phyloP scores from a whole-genome alignment of 140 eudicot genomes.

The Anethum foeniculum region DNA sequence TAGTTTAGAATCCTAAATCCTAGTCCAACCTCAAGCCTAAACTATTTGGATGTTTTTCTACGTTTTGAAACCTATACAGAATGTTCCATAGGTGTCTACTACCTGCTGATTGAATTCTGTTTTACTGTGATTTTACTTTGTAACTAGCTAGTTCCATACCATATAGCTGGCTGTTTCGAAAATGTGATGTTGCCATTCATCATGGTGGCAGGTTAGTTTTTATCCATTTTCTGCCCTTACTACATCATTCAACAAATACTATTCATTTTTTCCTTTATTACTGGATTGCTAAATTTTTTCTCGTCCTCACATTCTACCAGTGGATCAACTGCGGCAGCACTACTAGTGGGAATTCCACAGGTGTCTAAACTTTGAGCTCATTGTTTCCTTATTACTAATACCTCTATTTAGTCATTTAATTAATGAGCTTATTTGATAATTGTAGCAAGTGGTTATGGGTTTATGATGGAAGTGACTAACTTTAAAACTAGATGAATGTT shows the following conservation, averaged over 20 bases:
- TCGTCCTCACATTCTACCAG: slow-evolving; percentile 26
- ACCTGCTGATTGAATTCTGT: neutral
- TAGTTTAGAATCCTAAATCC: neutral
- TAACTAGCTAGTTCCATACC: slow-evolving; percentile 67
- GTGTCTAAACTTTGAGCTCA: slow-evolving; percentile 27
- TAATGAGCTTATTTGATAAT: neutral
- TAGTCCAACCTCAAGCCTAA: neutral
- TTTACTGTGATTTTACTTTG: neutral
- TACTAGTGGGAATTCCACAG: slow-evolving; percentile 90
- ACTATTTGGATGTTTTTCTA: neutral
- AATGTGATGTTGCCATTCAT: slow-evolving; percentile 84
- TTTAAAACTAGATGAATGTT: neutral
- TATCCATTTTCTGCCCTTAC: neutral
- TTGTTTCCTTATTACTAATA: slow-evolving; percentile 1
- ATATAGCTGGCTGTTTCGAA: slow-evolving; percentile 82
- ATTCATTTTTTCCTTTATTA: neutral
- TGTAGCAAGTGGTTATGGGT: neutral
- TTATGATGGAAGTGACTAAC: neutral
- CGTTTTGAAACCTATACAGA: neutral
- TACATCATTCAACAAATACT: neutral
- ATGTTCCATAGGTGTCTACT: neutral
- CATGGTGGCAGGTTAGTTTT: slow-evolving; percentile 85
- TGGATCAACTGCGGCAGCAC: slow-evolving; percentile 97
- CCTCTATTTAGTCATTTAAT: neutral
- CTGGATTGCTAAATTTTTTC: neutral